These are phyloP conservation scores for Colletotrichum gigasporum DNA, from an alignment of 2,329 filamentous ascomycete genomes.

Conservation along the genomic window DNA sequence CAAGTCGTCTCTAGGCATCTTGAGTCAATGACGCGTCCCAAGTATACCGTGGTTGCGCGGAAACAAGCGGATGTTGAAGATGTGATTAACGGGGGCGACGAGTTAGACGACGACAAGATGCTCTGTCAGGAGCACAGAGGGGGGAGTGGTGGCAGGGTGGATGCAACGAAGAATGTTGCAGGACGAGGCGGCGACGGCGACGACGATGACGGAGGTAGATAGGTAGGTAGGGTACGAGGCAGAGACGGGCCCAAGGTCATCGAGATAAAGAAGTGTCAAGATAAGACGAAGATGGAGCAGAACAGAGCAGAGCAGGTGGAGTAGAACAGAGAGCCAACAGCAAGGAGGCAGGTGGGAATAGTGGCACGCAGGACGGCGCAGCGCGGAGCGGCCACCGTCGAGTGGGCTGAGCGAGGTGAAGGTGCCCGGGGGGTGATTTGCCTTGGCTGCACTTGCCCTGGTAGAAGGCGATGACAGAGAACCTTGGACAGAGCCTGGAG, in stretches of 20 bases:
- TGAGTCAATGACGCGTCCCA: constrained; percentile 59
- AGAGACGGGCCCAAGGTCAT: constrained; percentile 6
- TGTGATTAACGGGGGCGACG: not conserved
- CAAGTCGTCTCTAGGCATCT: constrained; percentile 78
- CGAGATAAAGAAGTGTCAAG: constrained; percentile 9
- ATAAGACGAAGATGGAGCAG: constrained; percentile 8
- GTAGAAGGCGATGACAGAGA: constrained; percentile 9
- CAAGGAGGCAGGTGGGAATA: constrained; percentile 26
- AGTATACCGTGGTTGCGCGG: constrained; percentile 3
- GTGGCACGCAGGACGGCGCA: constrained; percentile 20
- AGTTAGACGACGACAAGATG: not conserved
- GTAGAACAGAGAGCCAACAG: constrained; percentile 18
- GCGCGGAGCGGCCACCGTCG: constrained; percentile 2
- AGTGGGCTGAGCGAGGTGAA: constrained; percentile 10
- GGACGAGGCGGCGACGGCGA: not conserved
- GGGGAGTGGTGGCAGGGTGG: not conserved
- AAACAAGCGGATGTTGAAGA: constrained; percentile 13
- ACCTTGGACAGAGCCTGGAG: constrained; percentile 10
- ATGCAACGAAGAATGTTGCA: constrained; percentile 2
- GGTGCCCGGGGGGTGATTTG: constrained; percentile 5
- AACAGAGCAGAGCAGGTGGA: constrained; percentile 18
- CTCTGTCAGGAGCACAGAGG: constrained; percentile 5
- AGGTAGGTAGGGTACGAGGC: not conserved
- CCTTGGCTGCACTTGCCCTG: constrained; percentile 24
- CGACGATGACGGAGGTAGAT: not conserved